phyloP scores from a whole-genome alignment of 768 basidiomycete genomes.

The Hortiboletus campestris region DNA sequence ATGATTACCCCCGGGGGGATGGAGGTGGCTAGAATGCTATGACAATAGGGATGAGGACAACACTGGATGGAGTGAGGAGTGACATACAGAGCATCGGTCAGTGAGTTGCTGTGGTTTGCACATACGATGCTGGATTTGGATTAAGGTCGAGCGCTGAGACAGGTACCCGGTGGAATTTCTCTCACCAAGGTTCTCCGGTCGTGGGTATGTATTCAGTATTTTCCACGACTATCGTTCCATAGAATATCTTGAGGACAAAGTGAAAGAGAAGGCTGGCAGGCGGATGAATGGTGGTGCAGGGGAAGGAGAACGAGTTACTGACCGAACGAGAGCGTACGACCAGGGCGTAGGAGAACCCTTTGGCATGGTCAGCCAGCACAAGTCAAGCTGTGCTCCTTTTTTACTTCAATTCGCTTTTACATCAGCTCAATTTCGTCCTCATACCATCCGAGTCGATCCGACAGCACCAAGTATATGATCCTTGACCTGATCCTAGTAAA shows the following conservation, averaged over 20 bases:
- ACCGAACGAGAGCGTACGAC: conserved; percentile 73
- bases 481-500: no score
- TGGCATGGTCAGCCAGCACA: conserved; percentile 25
- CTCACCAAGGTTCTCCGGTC: conserved; percentile 73
- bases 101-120: conserved; percentile 83
- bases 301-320: conserved; percentile 5
- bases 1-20: conserved; percentile 62
- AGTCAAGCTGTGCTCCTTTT: conserved; percentile 6
- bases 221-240: conserved; percentile 85
- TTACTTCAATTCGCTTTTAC: not conserved
- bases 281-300: not conserved
- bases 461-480: no score
- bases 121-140: conserved; percentile 64
- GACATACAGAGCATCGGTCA: conserved; percentile 82
- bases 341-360: conserved; percentile 49
- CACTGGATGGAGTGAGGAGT: not conserved
- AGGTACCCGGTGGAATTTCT: not conserved
- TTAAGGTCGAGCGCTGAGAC: not conserved
- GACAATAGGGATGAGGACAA: not conserved
- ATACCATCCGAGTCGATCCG: no score
- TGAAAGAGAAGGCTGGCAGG: conserved; percentile 59
- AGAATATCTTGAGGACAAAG: conserved; percentile 88
- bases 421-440: not conserved
- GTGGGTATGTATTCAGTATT: conserved; percentile 67
- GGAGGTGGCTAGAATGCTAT: conserved; percentile 68